Percentiles rank a stretch among this genome's conserved stretches.
phyloP scores from a whole-genome alignment of 2,329 filamentous ascomycete genomes.

The Emmonsia crescens region DNA sequence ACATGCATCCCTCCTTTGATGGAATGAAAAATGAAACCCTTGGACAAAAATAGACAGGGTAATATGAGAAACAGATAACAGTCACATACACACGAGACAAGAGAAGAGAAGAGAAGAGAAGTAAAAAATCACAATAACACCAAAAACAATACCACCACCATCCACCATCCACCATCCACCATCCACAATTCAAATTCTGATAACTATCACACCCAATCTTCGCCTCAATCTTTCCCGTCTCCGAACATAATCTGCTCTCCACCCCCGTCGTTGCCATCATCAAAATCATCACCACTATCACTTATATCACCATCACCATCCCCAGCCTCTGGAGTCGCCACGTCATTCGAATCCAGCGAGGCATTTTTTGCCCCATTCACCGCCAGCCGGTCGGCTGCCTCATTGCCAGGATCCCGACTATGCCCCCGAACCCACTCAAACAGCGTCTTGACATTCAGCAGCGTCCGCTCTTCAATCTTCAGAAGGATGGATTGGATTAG shows the following conservation, averaged over 20 bases:
- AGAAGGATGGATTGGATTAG: conserved; percentile 62
- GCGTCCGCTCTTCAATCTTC: conserved; percentile 58
- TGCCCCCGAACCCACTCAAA: conserved; percentile 93
- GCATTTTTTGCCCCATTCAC: conserved; percentile 50
- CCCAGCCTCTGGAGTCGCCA: conserved; percentile 16
- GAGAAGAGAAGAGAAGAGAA: background rate
- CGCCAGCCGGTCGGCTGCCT: conserved; percentile 68
- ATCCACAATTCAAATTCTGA: background rate
- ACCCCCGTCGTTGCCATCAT: background rate
- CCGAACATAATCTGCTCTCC: background rate
- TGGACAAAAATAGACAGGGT: background rate
- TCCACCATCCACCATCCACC: background rate
- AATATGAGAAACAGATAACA: background rate
- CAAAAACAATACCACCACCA: background rate
- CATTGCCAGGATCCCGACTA: conserved; percentile 59
- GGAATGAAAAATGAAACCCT: background rate
- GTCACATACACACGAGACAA: background rate
- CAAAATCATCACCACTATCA: background rate
- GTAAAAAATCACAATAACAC: background rate
- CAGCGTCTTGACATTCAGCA: conserved; percentile 49
- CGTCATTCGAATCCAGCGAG: conserved; percentile 7
- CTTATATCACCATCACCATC: conserved; percentile 18
- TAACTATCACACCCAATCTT: background rate
- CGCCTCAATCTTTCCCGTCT: background rate
- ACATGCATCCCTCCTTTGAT: background rate